Percentiles rank a stretch among this genome's conserved stretches.
Conservation (phyloP, 1,139 yeast genomes). For the Hemisphaericaspora lyxosophila region DNA sequence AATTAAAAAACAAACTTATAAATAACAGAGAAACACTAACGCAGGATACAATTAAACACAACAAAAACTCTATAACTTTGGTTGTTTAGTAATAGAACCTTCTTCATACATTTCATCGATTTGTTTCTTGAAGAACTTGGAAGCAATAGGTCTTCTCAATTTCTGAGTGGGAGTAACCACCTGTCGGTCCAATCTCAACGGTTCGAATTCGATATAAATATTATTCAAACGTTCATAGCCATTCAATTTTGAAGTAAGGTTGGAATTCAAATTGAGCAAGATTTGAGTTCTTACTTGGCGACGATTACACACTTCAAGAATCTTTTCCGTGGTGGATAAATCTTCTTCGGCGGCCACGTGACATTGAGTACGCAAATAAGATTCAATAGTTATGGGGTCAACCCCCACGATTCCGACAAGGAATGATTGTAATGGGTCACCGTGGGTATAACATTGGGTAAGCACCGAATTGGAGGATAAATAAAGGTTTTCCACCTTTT, state of each 20-base stretch:
- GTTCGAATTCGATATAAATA: constrained; percentile 34
- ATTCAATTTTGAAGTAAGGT: constrained; percentile 23
- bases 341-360: constrained; percentile 10
- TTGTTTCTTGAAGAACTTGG: constrained; percentile 26
- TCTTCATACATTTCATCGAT: constrained; percentile 26
- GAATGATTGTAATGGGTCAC: constrained; percentile 31
- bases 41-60: background rate
- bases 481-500: constrained; percentile 67
- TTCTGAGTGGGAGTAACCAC: constrained; percentile 45
- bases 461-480: constrained; percentile 52
- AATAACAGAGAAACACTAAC: background rate
- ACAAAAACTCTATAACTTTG: constrained; percentile 17
- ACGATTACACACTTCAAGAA: constrained; percentile 25
- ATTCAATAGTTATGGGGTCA: constrained; percentile 33
- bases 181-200: constrained; percentile 38
- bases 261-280: constrained; percentile 28
- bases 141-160: constrained; percentile 39
- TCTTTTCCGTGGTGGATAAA: constrained; percentile 17
- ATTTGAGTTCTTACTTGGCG: constrained; percentile 24
- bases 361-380: constrained; percentile 22
- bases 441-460: constrained; percentile 56
- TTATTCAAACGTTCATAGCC: constrained; percentile 43
- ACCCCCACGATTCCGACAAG: constrained; percentile 38
- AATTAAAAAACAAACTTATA: background rate
- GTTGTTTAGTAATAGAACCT: constrained; percentile 25